Conservation (phyloP, 1,284 basidiomycete species). For the Schizophyllum amplum region DNA sequence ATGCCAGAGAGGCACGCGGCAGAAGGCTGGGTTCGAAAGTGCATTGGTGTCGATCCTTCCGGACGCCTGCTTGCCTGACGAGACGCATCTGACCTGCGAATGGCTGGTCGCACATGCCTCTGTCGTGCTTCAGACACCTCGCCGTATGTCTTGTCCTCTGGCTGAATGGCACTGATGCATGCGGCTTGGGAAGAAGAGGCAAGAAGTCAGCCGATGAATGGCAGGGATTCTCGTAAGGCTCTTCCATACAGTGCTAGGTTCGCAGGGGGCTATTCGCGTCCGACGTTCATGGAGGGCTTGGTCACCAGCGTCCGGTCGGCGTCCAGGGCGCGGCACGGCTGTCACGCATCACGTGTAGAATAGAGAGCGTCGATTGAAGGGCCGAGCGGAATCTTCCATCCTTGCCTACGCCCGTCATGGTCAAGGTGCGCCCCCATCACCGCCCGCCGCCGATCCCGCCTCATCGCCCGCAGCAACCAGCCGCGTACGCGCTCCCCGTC, state of each 20-base stretch:
- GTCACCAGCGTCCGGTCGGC: not conserved
- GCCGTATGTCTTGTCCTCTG: not conserved
- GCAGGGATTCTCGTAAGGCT: not conserved
- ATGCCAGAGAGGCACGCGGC: too few species aligned
- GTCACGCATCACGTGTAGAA: not conserved
- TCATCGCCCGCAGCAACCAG: slow-evolving; percentile 2
- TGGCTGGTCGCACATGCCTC: not conserved
- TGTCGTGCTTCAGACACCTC: not conserved
- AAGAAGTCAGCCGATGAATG: not conserved
- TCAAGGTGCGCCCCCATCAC: not conserved
- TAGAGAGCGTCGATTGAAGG: not conserved
- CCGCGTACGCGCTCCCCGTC: slow-evolving; percentile 41
- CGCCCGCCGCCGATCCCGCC: not conserved
- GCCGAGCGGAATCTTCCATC: not conserved
- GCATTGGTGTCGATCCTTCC: too few species aligned
- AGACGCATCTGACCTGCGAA: not conserved
- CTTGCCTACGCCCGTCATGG: not conserved
- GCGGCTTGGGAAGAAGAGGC: not conserved
- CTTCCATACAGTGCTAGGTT: not conserved
- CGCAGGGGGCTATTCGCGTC: not conserved
- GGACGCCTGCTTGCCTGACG: not conserved
- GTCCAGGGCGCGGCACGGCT: not conserved
- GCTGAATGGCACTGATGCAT: not conserved
- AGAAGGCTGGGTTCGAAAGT: too few species aligned
- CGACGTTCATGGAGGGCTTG: not conserved